Percentiles rank a stretch among this genome's conserved stretches.
phyloP scores from a whole-genome alignment of 495 filamentous ascomycete genomes.

The Cairneyella variabilis region DNA sequence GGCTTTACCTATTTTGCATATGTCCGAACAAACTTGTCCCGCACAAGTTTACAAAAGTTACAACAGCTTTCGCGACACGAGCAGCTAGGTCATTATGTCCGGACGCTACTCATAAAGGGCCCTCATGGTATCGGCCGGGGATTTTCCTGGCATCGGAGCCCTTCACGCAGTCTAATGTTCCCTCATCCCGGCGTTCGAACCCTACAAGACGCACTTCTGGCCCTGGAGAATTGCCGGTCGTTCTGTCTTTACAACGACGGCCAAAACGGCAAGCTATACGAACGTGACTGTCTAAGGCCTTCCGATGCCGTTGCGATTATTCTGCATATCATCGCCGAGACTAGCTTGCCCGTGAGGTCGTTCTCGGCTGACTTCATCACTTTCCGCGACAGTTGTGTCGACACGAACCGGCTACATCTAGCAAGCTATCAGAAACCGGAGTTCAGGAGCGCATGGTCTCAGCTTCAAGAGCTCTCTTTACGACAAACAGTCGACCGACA shows the following conservation, averaged over 20 bases:
- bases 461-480: constrained; percentile 6
- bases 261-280: background rate
- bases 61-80: constrained; percentile 5
- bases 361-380: background rate
- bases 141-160: constrained; percentile 7
- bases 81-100: constrained; percentile 1
- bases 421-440: background rate
- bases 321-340: constrained; percentile 7
- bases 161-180: background rate
- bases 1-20: constrained; percentile 2
- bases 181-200: constrained; percentile 4
- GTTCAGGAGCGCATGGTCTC: constrained; percentile 5
- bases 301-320: constrained; percentile 8
- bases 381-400: background rate
- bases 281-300: constrained; percentile 5
- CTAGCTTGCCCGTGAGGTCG: constrained; percentile 9
- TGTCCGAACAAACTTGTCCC: constrained; percentile 1
- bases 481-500: background rate
- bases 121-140: background rate
- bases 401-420: background rate
- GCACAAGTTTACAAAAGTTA: constrained; percentile 8
- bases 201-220: constrained; percentile 2
- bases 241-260: constrained; percentile 2
- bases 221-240: constrained; percentile 7
- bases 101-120: constrained; percentile 4